Evolutionary conservation across 495 filamentous ascomycete genomes (phyloP).

Genomic region (Cladorrhinum samala): DNA sequence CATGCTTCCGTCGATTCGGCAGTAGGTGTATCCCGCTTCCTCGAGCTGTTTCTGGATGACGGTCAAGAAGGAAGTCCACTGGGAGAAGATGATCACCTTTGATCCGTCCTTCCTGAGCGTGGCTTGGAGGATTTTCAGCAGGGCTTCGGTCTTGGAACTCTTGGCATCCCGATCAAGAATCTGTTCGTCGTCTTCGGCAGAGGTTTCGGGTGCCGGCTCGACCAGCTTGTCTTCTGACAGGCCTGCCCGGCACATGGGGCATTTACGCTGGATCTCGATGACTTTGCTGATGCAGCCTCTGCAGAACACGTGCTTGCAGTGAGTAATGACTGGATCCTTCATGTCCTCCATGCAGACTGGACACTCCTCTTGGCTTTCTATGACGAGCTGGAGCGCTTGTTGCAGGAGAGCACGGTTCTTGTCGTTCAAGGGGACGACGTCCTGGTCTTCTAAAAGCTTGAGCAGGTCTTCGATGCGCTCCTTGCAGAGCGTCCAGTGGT

Average conservation of each 20-base stretch:
- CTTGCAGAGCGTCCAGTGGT: constrained; percentile 80
- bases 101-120: constrained; percentile 59
- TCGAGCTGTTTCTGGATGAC: constrained; percentile 68
- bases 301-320: constrained; percentile 81
- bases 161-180: constrained; percentile 56
- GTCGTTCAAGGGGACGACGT: constrained; percentile 62
- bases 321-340: constrained; percentile 74
- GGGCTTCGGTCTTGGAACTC: constrained; percentile 78
- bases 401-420: constrained; percentile 71
- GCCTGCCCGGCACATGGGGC: constrained; percentile 79
- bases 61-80: constrained; percentile 87
- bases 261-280: constrained; percentile 74
- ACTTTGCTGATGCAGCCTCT: constrained; percentile 68
- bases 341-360: constrained; percentile 74
- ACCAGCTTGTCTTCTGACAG: constrained; percentile 58
- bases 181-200: constrained; percentile 33
- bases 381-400: constrained; percentile 68
- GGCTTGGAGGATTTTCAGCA: constrained; percentile 72
- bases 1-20: constrained; percentile 84
- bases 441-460: constrained; percentile 56
- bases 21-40: constrained; percentile 55
- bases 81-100: constrained; percentile 86
- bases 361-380: constrained; percentile 80
- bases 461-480: constrained; percentile 65
- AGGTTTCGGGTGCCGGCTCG: constrained; percentile 53